Evolutionary conservation across 225 moss, liverwort and hornwort genomes (phyloP).

Genomic region (Polytrichum commune): DNA sequence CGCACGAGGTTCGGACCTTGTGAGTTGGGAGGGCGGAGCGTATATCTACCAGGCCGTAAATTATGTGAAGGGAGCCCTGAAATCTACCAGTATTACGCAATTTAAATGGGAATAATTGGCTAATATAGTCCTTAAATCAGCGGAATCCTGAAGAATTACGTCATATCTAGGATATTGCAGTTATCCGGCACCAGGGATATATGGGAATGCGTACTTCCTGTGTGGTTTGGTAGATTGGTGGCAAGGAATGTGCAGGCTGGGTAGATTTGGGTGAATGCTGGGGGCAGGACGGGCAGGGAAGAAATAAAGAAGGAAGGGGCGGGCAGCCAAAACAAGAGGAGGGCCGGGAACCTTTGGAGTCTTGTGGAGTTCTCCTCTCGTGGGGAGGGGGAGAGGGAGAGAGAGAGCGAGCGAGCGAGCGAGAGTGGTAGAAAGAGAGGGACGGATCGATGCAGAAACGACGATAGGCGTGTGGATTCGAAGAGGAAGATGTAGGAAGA

Average conservation of each 20-base stretch:
- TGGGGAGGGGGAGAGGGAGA: not conserved
- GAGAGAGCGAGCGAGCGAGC: not conserved
- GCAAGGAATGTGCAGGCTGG: too few species aligned
- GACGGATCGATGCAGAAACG: not conserved
- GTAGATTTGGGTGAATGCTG: not conserved
- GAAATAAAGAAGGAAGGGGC: not conserved
- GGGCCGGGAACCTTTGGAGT: not conserved
- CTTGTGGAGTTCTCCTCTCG: not conserved
- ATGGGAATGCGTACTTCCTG: too few species aligned
- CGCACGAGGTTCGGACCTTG: not conserved
- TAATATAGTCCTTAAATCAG: not conserved
- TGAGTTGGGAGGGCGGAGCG: not conserved
- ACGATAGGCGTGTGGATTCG: not conserved
- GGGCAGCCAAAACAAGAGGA: not conserved
- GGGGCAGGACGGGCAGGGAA: not conserved
- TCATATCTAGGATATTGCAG: too few species aligned
- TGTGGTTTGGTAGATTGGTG: too few species aligned
- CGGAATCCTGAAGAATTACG: not conserved
- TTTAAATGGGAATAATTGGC: conserved; percentile 1
- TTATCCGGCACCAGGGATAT: too few species aligned
- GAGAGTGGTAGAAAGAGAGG: not conserved
- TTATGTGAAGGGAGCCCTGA: not conserved
- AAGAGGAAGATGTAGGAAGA: too few species aligned
- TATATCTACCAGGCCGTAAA: not conserved
- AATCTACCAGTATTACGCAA: not conserved